Evolutionary conservation across 73 alveolate genomes (phyloP).

Genomic region (Paramecium biaurelia): DNA sequence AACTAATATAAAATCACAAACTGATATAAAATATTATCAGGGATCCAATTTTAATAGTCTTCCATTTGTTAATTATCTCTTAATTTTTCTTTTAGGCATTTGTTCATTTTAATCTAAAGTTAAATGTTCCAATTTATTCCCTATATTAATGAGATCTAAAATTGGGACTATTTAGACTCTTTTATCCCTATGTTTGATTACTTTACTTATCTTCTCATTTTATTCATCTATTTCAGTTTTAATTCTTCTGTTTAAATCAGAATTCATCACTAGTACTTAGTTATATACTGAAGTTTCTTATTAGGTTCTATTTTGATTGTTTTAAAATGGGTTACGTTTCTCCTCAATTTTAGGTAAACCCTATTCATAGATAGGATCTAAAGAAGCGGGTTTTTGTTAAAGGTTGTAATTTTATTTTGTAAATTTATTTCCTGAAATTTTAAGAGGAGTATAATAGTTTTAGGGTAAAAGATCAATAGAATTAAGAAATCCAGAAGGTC

Average conservation of each 20-base stretch:
- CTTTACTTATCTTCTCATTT: background rate
- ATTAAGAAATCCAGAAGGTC: conserved; percentile 12
- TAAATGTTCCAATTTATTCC: background rate
- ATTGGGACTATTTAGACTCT: background rate
- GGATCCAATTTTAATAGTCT: background rate
- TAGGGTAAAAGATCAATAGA: background rate
- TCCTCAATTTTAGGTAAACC: background rate
- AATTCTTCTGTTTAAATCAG: background rate
- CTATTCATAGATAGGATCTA: background rate
- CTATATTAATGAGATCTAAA: background rate
- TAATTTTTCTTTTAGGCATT: background rate
- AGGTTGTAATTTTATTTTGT: background rate
- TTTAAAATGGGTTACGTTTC: background rate
- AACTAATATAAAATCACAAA: background rate
- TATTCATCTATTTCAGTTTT: conserved; percentile 17
- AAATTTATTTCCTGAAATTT: background rate
- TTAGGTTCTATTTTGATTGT: background rate
- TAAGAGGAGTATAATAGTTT: background rate
- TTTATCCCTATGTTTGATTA: background rate
- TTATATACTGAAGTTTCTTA: background rate
- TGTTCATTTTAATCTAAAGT: background rate
- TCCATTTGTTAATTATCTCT: background rate
- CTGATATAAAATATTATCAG: background rate
- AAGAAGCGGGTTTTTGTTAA: background rate
- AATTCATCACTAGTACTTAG: background rate